Percentiles rank a stretch among this genome's conserved stretches.
phyloP scores from a whole-genome alignment of 768 basidiomycete species.

The Phylloporus arenicola region DNA sequence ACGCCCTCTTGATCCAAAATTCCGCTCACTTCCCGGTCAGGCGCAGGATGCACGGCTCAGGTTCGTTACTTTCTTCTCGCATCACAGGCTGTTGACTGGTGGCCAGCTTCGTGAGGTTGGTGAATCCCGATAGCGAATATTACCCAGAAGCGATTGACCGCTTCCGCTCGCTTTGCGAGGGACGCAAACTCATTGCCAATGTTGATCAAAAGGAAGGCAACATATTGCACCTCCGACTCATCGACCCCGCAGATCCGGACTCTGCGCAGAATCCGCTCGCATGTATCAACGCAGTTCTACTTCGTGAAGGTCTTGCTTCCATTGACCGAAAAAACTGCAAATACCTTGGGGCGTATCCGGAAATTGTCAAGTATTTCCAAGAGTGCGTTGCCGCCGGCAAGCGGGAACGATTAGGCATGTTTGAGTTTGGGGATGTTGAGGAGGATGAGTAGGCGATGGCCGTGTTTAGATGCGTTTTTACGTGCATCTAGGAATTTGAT shows the following conservation, averaged over 20 bases:
- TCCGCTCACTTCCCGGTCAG: constrained; percentile 86
- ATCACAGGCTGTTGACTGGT: constrained; percentile 1
- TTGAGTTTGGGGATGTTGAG: constrained; percentile 87
- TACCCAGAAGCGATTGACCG: constrained; percentile 77
- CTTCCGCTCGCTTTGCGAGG: constrained; percentile 82
- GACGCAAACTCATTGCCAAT: constrained; percentile 96
- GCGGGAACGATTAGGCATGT: constrained; percentile 73
- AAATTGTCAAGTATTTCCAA: constrained; percentile 60
- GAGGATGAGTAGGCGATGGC: constrained; percentile 55
- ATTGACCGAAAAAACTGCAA: constrained; percentile 74
- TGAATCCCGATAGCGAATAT: constrained; percentile 80
- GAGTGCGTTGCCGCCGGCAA: constrained; percentile 61
- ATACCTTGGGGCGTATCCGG: constrained; percentile 67
- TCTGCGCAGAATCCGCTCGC: constrained; percentile 63
- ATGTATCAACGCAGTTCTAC: constrained; percentile 84
- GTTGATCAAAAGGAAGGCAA: constrained; percentile 80
- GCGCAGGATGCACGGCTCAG: constrained; percentile 92
- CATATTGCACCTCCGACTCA: constrained; percentile 82
- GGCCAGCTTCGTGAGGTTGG: constrained; percentile 78
- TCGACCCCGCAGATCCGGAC: constrained; percentile 76
- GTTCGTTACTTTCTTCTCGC: constrained; percentile 31
- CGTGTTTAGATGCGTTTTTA: constrained; percentile 13
- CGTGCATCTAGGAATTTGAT: constrained; percentile 12
- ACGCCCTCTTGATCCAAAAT: constrained; percentile 84
- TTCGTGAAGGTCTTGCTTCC: constrained; percentile 81